Base-by-base conservation (phyloP, 2,329 filamentous ascomycete genomes). In the Amphichorda felina region DNA sequence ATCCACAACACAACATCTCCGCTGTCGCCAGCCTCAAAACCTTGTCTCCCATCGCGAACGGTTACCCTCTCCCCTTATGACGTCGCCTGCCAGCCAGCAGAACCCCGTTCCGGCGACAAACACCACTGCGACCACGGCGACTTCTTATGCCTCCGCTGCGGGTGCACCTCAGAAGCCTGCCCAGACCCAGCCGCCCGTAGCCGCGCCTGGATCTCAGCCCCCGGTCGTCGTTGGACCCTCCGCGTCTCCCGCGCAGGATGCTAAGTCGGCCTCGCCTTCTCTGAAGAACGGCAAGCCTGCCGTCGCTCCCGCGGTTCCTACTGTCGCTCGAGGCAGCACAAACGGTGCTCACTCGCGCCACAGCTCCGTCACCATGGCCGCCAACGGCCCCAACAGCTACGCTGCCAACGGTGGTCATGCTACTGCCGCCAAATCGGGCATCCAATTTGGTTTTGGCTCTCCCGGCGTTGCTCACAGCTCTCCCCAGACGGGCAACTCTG, bases 331-430 rank as follows among this genome's bases (percentile, higher is more conserved):
- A 58, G 72, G 72, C 59, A 74, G 67, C 51, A 61, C 67, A 49
- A 91, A 93, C 73, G 84, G 84, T 46, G 59, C 69, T 37, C 88
- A 96, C 65, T 72, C 69, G 54, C 77, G 86, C 55, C 94, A 94
- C 64, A 78, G 79, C 44, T 94, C 89, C 14, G 82, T 94, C 51
- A 94, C 88, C 50, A 94, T 95, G 67, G 87, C 76, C 57, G 80
- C 86, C 48, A 82, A 83, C 54, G 84, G 82, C 47, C 75, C 83
- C 38, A 82, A 72, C 47, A 79, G 79, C 53, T 83, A 77, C 56
- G 74, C 79, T 41, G 71, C 80, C 48, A 94, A 93, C 68, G 85
- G 85, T 49, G 82, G 76, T 40, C 15, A 14, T 17, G 59, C 59
- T 38, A 73, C 76, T 28, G 68, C 62, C 41, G 66, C 57, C 63